Conservation (phyloP, 129 eudicot species). For the Artemisia tridentata region DNA sequence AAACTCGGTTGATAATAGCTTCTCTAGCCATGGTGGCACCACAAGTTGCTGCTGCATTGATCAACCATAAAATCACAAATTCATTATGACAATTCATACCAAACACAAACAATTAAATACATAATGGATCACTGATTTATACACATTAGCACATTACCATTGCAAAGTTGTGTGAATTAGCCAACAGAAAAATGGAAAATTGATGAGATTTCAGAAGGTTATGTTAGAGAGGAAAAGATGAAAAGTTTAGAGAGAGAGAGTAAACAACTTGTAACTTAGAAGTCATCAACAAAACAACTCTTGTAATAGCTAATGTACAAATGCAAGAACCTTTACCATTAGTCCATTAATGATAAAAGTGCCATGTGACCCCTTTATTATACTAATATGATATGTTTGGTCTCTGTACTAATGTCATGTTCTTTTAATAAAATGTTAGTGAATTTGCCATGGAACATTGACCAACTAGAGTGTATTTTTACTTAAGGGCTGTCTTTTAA, state of each 20-base stretch:
- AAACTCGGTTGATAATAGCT: conserved; percentile 51
- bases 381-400: conserved; percentile 11
- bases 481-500: no score
- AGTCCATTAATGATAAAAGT: background rate
- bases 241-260: conserved; percentile 29
- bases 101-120: background rate
- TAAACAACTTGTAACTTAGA: conserved; percentile 81
- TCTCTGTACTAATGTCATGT: background rate
- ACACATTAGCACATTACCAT: conserved; percentile 29
- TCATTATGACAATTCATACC: conserved; percentile 17
- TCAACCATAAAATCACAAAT: conserved; percentile 18
- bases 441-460: no score
- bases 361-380: conserved; percentile 7
- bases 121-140: conserved; percentile 8
- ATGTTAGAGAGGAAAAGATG: conserved; percentile 33
- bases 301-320: conserved; percentile 26
- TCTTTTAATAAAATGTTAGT: no score
- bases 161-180: conserved; percentile 13
- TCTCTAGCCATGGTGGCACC: conserved; percentile 88
- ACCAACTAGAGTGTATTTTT: no score
- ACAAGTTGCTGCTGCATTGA: conserved; percentile 42
- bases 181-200: conserved; percentile 22
- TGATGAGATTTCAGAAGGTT: conserved; percentile 24
- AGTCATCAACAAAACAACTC: conserved; percentile 60
- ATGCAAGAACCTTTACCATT: background rate